A percentile compares a stretch with the other conserved stretches of the same genome.
These are phyloP conservation scores for Penicillium fuscoglaucum DNA, from an alignment of 2,329 filamentous ascomycete genomes.

Conservation along the genomic window DNA sequence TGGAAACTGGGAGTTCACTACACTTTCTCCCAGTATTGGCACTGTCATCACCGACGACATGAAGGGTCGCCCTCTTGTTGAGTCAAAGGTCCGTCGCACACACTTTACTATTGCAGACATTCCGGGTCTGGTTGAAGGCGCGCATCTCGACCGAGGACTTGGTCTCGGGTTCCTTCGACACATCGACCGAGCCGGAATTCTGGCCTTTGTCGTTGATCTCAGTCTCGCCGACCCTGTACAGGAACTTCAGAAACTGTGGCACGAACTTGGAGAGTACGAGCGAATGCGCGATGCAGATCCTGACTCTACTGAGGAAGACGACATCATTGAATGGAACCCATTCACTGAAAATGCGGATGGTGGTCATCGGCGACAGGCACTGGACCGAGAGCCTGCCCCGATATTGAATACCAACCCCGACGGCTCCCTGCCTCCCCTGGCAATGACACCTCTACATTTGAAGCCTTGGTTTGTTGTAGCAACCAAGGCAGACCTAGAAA, in stretches of 20 bases:
- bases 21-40: constrained; percentile 89
- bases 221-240: constrained; percentile 73
- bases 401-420: constrained; percentile 16
- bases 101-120: constrained; percentile 95
- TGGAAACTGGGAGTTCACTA: constrained; percentile 96
- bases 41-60: constrained; percentile 91
- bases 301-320: constrained; percentile 60
- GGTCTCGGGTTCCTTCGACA: constrained; percentile 91
- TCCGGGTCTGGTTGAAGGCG: constrained; percentile 86
- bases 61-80: constrained; percentile 67
- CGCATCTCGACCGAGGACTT: constrained; percentile 86
- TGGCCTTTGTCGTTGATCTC: constrained; percentile 92
- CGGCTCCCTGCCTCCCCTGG: constrained; percentile 47
- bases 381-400: constrained; percentile 3
- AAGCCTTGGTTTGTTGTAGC: constrained; percentile 98
- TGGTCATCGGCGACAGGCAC: constrained; percentile 10
- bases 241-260: constrained; percentile 81
- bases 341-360: constrained; percentile 30
- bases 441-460: constrained; percentile 71
- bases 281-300: constrained; percentile 72
- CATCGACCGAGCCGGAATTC: constrained; percentile 86
- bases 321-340: constrained; percentile 49
- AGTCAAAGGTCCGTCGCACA: constrained; percentile 60
- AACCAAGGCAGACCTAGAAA: constrained; percentile 83
- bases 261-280: constrained; percentile 86